phyloP scores from a whole-genome alignment of 345 rosid genomes.

The Erodium maritimum region DNA sequence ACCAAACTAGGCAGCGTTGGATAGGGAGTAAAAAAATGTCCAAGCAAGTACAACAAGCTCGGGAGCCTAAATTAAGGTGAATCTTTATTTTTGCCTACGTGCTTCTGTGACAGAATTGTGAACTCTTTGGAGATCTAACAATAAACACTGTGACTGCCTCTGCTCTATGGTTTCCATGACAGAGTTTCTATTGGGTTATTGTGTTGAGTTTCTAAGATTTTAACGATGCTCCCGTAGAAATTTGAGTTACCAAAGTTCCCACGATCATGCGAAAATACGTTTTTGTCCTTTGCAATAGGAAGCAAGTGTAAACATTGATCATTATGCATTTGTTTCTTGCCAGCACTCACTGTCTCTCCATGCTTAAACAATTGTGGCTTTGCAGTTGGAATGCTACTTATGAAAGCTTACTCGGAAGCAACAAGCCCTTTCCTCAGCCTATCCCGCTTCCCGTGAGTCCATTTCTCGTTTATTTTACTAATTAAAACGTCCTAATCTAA shows the following conservation, averaged over 20 bases:
- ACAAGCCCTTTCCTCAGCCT: slow-evolving; percentile 44
- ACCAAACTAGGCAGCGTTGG: slow-evolving; percentile 73
- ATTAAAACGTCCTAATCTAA: neutral
- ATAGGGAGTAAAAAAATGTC: slow-evolving; percentile 39
- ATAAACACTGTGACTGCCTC: neutral
- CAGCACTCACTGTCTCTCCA: too few relatives aligned
- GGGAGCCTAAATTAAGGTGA: slow-evolving; percentile 57
- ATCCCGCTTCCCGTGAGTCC: slow-evolving; percentile 64
- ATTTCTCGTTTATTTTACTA: neutral
- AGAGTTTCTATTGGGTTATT: too few relatives aligned
- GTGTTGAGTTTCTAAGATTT: too few relatives aligned
- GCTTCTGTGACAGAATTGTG: neutral
- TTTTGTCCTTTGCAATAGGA: too few relatives aligned
- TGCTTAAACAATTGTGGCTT: slow-evolving; percentile 26
- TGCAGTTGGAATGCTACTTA: slow-evolving; percentile 60
- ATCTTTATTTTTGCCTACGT: slow-evolving; percentile 10
- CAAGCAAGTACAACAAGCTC: slow-evolving; percentile 17
- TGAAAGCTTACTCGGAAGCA: slow-evolving; percentile 49
- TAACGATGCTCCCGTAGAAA: too few relatives aligned
- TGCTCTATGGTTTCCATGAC: neutral
- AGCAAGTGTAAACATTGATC: too few relatives aligned
- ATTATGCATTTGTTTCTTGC: too few relatives aligned
- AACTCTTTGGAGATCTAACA: neutral
- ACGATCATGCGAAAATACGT: too few relatives aligned
- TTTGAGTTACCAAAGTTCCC: too few relatives aligned